These are phyloP conservation scores for Ascochyta fabae DNA, from an alignment of 2,329 filamentous ascomycete species.

Conservation along the genomic window DNA sequence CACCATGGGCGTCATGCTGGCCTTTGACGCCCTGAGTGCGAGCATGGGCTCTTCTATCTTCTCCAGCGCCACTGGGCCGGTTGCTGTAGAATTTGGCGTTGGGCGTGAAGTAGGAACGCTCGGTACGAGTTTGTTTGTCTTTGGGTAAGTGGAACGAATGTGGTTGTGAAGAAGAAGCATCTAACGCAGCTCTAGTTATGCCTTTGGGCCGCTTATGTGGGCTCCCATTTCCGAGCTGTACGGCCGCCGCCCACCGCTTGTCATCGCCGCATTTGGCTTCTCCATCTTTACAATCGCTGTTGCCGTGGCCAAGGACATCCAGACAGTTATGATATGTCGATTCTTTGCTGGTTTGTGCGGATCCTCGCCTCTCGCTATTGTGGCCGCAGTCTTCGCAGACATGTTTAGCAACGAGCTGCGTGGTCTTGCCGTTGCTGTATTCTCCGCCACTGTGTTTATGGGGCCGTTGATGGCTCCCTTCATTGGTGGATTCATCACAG, in stretches of 20 bases:
- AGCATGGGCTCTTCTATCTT: slow-evolving; percentile 66
- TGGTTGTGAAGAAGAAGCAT: no score
- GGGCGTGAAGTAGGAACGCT: slow-evolving; percentile 40
- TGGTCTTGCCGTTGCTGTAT: slow-evolving; percentile 56
- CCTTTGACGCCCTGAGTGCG: slow-evolving; percentile 73
- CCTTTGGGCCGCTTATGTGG: slow-evolving; percentile 50
- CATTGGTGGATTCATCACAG: slow-evolving; percentile 61
- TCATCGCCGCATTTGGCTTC: slow-evolving; percentile 59
- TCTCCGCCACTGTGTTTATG: slow-evolving; percentile 57
- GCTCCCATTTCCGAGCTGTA: slow-evolving; percentile 61
- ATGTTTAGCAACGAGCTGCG: slow-evolving; percentile 59
- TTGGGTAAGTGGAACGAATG: slow-evolving; percentile 16
- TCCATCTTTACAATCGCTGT: slow-evolving; percentile 58
- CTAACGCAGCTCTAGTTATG: slow-evolving; percentile 26
- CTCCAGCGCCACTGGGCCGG: slow-evolving; percentile 42
- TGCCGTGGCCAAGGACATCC: slow-evolving; percentile 59
- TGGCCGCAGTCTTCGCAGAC: slow-evolving; percentile 63
- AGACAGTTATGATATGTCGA: slow-evolving; percentile 60
- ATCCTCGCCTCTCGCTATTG: slow-evolving; percentile 59
- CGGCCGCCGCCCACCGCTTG: slow-evolving; percentile 57
- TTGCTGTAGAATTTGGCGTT: slow-evolving; percentile 41
- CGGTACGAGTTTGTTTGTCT: slow-evolving; percentile 44
- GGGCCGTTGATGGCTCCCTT: slow-evolving; percentile 62
- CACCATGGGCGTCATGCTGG: slow-evolving; percentile 69
- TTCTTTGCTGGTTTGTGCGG: slow-evolving; percentile 63